Evolutionary conservation across 2,329 filamentous ascomycete genomes (phyloP).

Genomic region (Botrytis porri): DNA sequence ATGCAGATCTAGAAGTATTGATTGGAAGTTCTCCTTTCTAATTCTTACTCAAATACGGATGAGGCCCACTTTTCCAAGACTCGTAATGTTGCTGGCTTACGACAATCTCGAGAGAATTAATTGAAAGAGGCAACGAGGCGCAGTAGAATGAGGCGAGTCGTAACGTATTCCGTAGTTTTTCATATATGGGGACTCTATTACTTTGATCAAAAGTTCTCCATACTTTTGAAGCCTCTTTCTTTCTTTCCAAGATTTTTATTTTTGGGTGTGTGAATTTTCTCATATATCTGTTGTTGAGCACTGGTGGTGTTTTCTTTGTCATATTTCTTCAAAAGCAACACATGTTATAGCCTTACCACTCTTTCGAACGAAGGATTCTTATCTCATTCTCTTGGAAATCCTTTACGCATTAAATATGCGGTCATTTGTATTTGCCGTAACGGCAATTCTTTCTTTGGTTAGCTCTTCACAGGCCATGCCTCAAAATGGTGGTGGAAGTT

Average conservation of each 20-base stretch:
- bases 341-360: neutral
- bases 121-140: conserved; percentile 16
- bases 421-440: conserved; percentile 27
- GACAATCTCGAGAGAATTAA: conserved; percentile 8
- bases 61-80: conserved; percentile 22
- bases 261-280: neutral
- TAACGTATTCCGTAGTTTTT: conserved; percentile 7
- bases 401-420: conserved; percentile 20
- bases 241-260: conserved; percentile 6
- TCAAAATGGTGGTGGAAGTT: conserved; percentile 22
- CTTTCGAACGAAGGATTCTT: neutral
- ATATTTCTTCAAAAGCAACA: neutral
- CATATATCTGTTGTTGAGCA: neutral
- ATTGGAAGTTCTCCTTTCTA: conserved; percentile 13
- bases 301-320: neutral
- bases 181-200: conserved; percentile 4
- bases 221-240: conserved; percentile 5
- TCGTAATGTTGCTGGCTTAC: conserved; percentile 19
- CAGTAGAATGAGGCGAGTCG: conserved; percentile 9
- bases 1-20: conserved; percentile 9
- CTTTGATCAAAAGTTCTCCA: conserved; percentile 5
- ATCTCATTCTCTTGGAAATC: neutral
- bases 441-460: conserved; percentile 31
- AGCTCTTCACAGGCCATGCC: conserved; percentile 28
- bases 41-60: conserved; percentile 13